Percentiles rank a stretch among this genome's conserved stretches.
phyloP scores from a whole-genome alignment of 2,329 filamentous ascomycete species.

The Byssoonygena ceratinophila region DNA sequence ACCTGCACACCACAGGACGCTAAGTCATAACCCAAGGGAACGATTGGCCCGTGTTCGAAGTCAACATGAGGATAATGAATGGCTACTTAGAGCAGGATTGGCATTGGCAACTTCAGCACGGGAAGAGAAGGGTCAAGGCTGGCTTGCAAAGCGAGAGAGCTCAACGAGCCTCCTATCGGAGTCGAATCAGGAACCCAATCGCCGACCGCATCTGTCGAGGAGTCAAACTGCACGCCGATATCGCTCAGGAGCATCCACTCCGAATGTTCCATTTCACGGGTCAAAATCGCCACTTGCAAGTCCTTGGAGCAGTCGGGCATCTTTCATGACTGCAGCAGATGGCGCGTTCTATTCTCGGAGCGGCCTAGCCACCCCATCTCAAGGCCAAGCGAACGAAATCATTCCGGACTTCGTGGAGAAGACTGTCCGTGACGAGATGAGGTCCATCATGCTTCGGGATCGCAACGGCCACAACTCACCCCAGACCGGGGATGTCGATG shows the following conservation, averaged over 20 bases:
- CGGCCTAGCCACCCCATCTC: slow-evolving; percentile 20
- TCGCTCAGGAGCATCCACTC: slow-evolving; percentile 31
- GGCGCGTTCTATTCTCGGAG: neutral
- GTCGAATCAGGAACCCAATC: slow-evolving; percentile 26
- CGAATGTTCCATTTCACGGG: slow-evolving; percentile 23
- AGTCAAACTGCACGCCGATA: slow-evolving; percentile 23
- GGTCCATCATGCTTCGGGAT: slow-evolving; percentile 17
- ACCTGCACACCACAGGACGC: slow-evolving; percentile 20
- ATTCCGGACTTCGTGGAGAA: slow-evolving; percentile 44
- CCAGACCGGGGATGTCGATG: slow-evolving; percentile 7
- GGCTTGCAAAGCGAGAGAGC: slow-evolving; percentile 47
- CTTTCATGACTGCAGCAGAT: slow-evolving; percentile 24
- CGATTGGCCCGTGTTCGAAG: slow-evolving; percentile 12
- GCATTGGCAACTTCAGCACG: slow-evolving; percentile 47
- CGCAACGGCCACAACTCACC: neutral
- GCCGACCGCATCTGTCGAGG: slow-evolving; percentile 5
- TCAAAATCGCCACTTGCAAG: slow-evolving; percentile 28
- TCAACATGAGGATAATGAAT: slow-evolving; percentile 40
- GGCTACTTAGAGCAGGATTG: slow-evolving; percentile 50
- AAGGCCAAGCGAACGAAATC: slow-evolving; percentile 18
- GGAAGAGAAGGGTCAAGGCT: slow-evolving; percentile 53
- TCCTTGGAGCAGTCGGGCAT: slow-evolving; percentile 26
- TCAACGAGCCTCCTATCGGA: slow-evolving; percentile 44
- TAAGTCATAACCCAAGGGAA: slow-evolving; percentile 12
- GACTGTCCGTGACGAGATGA: slow-evolving; percentile 32